These are phyloP conservation scores for Phytopythium litorale DNA, from an alignment of 352 stramenopile species.

Conservation along the genomic window DNA sequence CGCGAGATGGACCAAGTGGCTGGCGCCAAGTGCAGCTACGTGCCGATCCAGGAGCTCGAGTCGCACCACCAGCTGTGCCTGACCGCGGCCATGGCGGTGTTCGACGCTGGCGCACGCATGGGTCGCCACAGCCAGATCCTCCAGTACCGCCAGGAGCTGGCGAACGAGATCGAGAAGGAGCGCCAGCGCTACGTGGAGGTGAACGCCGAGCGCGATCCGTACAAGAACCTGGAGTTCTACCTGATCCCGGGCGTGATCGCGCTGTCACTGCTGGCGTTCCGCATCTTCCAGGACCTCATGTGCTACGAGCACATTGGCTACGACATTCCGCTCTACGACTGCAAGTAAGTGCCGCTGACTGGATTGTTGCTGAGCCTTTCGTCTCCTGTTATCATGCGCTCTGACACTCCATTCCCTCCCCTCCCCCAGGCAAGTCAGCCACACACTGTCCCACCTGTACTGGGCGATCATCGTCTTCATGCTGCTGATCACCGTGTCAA, in stretches of 20 bases:
- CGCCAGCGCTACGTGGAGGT: conserved; percentile 91
- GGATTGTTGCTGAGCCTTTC: not conserved
- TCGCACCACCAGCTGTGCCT: conserved; percentile 85
- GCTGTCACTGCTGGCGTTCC: conserved; percentile 85
- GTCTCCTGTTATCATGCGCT: not conserved
- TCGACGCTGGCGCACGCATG: conserved; percentile 96
- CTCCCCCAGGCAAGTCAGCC: conserved; percentile 68
- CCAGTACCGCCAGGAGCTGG: conserved; percentile 76
- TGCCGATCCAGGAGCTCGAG: conserved; percentile 87
- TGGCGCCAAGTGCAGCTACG: conserved; percentile 83
- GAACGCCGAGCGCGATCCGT: conserved; percentile 95
- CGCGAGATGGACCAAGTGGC: conserved; percentile 92
- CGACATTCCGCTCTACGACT: conserved; percentile 86
- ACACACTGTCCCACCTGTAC: conserved; percentile 81
- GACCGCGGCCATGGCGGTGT: conserved; percentile 83
- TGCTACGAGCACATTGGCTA: conserved; percentile 85
- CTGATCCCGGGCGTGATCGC: conserved; percentile 90
- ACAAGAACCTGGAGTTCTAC: conserved; percentile 94
- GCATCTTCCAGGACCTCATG: conserved; percentile 80
- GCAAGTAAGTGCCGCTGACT: conserved; percentile 69
- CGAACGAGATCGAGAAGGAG: conserved; percentile 88
- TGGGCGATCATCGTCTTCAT: conserved; percentile 88
- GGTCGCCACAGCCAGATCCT: conserved; percentile 90
- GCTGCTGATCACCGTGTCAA: conserved; percentile 79
- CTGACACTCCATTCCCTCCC: conserved; percentile 6